Base-by-base conservation (phyloP, 176 grass and related monocot genomes). In the Aegilops longissima region DNA sequence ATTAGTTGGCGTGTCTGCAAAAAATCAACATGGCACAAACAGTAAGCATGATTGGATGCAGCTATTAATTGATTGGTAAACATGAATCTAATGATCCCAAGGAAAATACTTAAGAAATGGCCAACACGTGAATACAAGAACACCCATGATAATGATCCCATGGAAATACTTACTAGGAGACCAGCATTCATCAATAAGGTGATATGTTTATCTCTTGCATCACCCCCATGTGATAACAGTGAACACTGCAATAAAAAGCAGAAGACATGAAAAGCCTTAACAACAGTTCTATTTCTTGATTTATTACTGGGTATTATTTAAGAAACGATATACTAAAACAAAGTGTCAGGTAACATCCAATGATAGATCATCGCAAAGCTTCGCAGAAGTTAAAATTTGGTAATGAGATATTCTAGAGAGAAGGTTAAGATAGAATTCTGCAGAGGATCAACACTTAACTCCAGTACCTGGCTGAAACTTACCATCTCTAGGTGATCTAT, bases 1-100 rank as follows among this genome's bases (percentile, higher is more conserved):
- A 94, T 91, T 80, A 97, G 72, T 88, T 94, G 95, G 30, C 90
- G 88, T n/a, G 88, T 97, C 95, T 97, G 89, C 69, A 87, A 66
- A 36, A 76, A 35, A 42, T 12, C 8, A 74, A 83, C 29, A 89
- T 16, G 69, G 25, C 8, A 81, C 47, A 91, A 89, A 58, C 5
- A 84, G 10, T 42, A 70, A 80, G 16, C 59, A 67, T 35, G 18
- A 23, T 71, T 82, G 38, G 31, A 45, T 66, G 44, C 34, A 75
- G 20, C 44, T 68, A 85, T 36, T 30, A 54, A 10, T 47, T 35
- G 44, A 47, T 40, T 39, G 23, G 35, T 31, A 42, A 42, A 42
- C 38, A 40, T 40, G 38, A 40, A 36, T 36, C 35, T 36, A 36
- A 36, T 36, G 35, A 36, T 36, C 35, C 35, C 35, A 36, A 7